Base-by-base conservation (phyloP, 2,329 filamentous ascomycete species). In the Alternaria atra region DNA sequence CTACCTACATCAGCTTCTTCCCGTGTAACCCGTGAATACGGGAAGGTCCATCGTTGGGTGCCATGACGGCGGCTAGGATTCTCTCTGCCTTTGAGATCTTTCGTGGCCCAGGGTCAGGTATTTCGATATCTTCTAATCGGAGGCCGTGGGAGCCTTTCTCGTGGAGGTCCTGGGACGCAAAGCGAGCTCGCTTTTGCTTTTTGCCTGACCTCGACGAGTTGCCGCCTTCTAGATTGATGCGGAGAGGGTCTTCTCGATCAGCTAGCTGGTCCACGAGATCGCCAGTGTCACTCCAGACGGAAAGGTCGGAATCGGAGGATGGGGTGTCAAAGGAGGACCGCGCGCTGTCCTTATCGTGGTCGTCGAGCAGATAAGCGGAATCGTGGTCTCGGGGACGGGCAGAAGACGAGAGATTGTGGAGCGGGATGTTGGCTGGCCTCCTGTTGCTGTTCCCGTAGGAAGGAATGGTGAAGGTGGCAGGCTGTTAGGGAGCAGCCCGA, bases 201-300 rank as follows among this genome's bases (percentile, higher is more conserved):
- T 76, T 63, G 63, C 71, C 78, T 73, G 75, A 66, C 47, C 67
- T 68, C n/a, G 65, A 65, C 70, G 89, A 83, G 56, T 85, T 82
- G 70, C 88, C 85, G 72, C 81, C 86, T 78, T 92, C 88, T 60
- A 94, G 84, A 73, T 87, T 89, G 70, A 89, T 87, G 70, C 87
- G 89, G 69, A 97, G 85, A 61, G 93, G 92, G 78, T 97, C 92
- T 80, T 94, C 89, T 74, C 89, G 89, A 83, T 91, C 90, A 73
- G 88, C 91, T 71, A 94, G 85, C 85, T 96, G 94, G 83, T 97
- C 94, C 74, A 92, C 93, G 73, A 98, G 88, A 81, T 98, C 95
- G 75, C 93, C 94, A 44, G 94, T 97, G 80, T 97, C 93, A 76
- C 92, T 94, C 93, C 93, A 97, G 72, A 91, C 88, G 60, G 90